Base-by-base conservation (phyloP, 2,329 filamentous ascomycete species). In the Neofusicoccum umdonicola region DNA sequence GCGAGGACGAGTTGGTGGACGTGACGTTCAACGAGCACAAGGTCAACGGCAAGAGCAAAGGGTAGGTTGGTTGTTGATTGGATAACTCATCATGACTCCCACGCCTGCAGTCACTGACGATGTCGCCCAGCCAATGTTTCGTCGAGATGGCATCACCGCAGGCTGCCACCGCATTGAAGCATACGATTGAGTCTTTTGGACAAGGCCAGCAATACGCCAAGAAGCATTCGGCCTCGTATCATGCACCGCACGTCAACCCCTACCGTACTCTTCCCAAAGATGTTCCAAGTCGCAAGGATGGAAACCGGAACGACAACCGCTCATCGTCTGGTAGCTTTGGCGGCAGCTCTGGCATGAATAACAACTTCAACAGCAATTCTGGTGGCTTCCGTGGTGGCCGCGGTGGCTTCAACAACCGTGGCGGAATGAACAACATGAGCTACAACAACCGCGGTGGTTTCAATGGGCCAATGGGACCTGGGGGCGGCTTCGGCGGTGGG, bases 1-100 rank as follows among this genome's bases (percentile, higher is more conserved):
- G 88, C 70, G 95, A 98, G 76, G 85, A 89, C 51, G 92, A 97
- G 72, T 81, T 98, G 17, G 93, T 91, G 72, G 95, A 98, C 67
- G 87, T 99, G 60, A 97, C 93, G 0, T 99, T 98, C 77, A 97
- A 92, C 72, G 95, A 99, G 77, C 95, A 98, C 79, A 99, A 99
- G 76, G 93, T 98, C 54, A 99, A 99, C 70, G 95, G 95, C 70
- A 99, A 99, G 81, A 97, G 92, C 79, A 97, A 98, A 82, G 94
- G 95, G 93, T 96, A 84, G 68, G 88, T 78, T 39, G 19, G 35
- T 35, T 17, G 3, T 44, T 35, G 13, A 19, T 11, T 6, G 17
- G 9, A 3, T 22, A 17, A 22, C 27, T 58, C 27, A 31, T 34
- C 11, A 62, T 19, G 15, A 8, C 13, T 31, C 19, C 13, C 15